These are phyloP conservation scores for Candida krabiensis DNA, from an alignment of 805 yeast genomes.

Conservation along the genomic window DNA sequence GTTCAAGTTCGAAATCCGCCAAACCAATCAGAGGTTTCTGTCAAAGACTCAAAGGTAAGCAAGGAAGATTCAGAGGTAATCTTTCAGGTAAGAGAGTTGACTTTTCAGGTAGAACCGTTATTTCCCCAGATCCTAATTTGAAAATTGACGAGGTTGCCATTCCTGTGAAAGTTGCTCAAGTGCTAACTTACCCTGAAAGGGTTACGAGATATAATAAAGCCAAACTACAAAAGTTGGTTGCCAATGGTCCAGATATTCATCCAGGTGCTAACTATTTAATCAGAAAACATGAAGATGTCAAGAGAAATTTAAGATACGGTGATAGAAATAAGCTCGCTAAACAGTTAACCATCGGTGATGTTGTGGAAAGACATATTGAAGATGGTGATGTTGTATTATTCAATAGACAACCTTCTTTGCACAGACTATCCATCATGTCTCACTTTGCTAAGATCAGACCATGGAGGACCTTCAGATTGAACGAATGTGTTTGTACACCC, in stretches of 20 bases:
- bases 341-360: conserved; percentile 79
- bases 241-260: conserved; percentile 83
- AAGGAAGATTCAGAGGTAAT: conserved; percentile 98
- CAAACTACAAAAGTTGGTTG: conserved; percentile 70
- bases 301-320: conserved; percentile 88
- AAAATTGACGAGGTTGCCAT: conserved; percentile 97
- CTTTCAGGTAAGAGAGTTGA: conserved; percentile 98
- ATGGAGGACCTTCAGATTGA: conserved; percentile 95
- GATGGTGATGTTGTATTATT: conserved; percentile 96
- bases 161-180: conserved; percentile 95
- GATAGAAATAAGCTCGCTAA: conserved; percentile 77
- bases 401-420: conserved; percentile 97
- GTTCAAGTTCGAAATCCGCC: conserved; percentile 51
- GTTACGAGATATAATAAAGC: conserved; percentile 84
- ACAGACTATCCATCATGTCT: conserved; percentile 87
- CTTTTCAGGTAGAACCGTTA: conserved; percentile 96
- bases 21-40: conserved; percentile 94
- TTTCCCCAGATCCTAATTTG: conserved; percentile 97
- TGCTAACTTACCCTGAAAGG: conserved; percentile 92
- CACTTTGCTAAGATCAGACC: conserved; percentile 97
- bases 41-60: conserved; percentile 96
- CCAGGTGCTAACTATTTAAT: conserved; percentile 96
- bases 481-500: conserved; percentile 99
- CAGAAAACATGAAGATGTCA: conserved; percentile 79
- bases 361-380: conserved; percentile 94